Percentiles rank a stretch among this genome's conserved stretches.
Evolutionary conservation across 768 basidiomycete genomes (phyloP).

Genomic region (Leucosporidium yakuticum): DNA sequence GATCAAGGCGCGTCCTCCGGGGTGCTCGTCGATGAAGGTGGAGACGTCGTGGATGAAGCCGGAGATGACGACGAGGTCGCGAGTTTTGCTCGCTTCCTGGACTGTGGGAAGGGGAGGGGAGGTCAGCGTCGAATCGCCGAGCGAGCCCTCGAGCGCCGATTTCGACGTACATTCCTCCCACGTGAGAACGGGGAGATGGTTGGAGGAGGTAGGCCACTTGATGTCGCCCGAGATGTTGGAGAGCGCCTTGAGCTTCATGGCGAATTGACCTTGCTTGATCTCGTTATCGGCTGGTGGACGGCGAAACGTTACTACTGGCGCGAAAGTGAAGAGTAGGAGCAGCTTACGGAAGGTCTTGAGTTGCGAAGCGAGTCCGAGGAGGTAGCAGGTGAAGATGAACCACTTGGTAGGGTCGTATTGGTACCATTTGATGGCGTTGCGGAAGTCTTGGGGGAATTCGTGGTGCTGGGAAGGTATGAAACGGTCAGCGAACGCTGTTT

Average conservation of each 20-base stretch:
- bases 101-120: constrained; percentile 33
- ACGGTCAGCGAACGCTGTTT: no score
- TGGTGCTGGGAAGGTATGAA: constrained; percentile 44
- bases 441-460: constrained; percentile 73
- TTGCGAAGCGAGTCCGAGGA: constrained; percentile 65
- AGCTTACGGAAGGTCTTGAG: constrained; percentile 51
- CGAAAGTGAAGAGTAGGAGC: neutral
- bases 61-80: constrained; percentile 65
- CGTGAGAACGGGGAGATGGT: constrained; percentile 63
- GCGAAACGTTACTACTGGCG: neutral
- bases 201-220: constrained; percentile 49
- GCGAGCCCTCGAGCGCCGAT: neutral
- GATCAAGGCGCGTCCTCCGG: constrained; percentile 65
- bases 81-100: constrained; percentile 59
- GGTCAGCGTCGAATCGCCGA: neutral
- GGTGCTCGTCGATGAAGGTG: constrained; percentile 66
- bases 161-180: constrained; percentile 60
- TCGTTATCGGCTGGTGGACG: constrained; percentile 59
- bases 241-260: constrained; percentile 75
- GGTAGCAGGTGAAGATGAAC: constrained; percentile 70
- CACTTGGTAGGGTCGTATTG: constrained; percentile 63
- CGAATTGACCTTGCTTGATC: constrained; percentile 69
- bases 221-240: constrained; percentile 52
- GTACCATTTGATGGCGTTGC: constrained; percentile 57
- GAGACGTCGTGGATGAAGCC: constrained; percentile 87